Percentiles rank a stretch among this genome's conserved stretches.
Conservation (phyloP, 169 alveolate genomes). For the Cryptosporidium muris region DNA sequence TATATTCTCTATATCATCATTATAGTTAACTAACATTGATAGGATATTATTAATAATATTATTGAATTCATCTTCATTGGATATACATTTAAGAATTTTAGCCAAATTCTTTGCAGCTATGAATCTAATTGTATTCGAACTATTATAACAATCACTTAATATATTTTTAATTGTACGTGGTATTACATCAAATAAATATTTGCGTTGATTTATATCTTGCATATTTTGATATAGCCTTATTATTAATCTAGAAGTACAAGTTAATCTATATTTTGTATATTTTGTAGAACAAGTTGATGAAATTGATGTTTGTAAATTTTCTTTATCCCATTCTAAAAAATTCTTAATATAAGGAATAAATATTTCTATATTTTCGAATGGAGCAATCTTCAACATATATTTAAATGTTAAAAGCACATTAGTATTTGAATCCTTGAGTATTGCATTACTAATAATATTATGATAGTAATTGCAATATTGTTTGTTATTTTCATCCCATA, state of each 20-base stretch:
- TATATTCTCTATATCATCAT: too few relatives aligned
- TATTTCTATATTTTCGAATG: conserved; percentile 36
- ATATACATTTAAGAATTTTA: conserved; percentile 7
- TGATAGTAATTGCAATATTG: not conserved
- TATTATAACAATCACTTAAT: conserved; percentile 8
- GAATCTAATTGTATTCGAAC: conserved; percentile 4
- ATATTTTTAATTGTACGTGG: conserved; percentile 3
- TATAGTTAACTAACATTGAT: not conserved
- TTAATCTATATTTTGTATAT: conserved; percentile 18
- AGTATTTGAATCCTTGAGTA: conserved; percentile 7
- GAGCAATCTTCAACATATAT: conserved; percentile 34
- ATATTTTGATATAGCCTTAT: conserved; percentile 11
- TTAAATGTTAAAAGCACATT: conserved; percentile 33
- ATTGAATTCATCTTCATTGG: not conserved
- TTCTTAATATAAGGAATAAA: conserved; percentile 19
- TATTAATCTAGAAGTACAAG: conserved; percentile 35
- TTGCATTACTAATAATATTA: conserved; percentile 1
- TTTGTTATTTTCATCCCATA: conserved; percentile 9
- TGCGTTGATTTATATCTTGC: not conserved
- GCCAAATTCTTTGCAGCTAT: conserved; percentile 55
- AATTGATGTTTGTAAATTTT: not conserved
- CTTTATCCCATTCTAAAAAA: conserved; percentile 6
- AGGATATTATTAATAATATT: not conserved
- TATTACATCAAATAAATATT: not conserved
- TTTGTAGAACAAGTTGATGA: not conserved